Conservation (phyloP, 306 rosid genomes). For the Cercis canadensis region DNA sequence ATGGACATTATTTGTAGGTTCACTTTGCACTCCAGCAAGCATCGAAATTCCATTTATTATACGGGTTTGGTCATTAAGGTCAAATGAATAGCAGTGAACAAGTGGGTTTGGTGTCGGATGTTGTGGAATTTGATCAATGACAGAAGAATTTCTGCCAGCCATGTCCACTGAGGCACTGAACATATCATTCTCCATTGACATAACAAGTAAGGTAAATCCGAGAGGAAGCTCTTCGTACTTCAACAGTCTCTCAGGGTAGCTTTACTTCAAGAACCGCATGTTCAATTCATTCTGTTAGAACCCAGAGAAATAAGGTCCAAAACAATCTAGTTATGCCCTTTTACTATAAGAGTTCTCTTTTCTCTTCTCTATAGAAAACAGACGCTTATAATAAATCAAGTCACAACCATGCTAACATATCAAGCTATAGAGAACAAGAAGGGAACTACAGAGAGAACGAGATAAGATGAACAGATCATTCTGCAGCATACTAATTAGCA, state of each 20-base stretch:
- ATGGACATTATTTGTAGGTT: constrained; percentile 32
- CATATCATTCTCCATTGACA: constrained; percentile 54
- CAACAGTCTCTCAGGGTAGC: constrained; percentile 24
- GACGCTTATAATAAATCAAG: neutral
- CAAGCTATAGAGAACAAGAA: neutral
- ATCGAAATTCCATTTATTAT: constrained; percentile 52
- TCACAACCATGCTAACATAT: constrained; percentile 3
- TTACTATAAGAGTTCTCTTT: constrained; percentile 6
- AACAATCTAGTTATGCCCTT: constrained; percentile 1
- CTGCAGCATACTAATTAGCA: constrained; percentile 4
- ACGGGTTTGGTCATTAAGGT: constrained; percentile 52
- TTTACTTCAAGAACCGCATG: constrained; percentile 6
- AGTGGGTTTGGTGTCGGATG: constrained; percentile 52
- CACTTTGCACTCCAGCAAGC: constrained; percentile 47
- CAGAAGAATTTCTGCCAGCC: constrained; percentile 40
- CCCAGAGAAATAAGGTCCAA: neutral
- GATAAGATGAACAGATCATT: neutral
- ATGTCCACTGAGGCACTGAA: constrained; percentile 43
- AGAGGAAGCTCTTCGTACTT: constrained; percentile 12
- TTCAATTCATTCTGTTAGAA: neutral
- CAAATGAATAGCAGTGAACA: constrained; percentile 50
- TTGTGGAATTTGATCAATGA: constrained; percentile 48
- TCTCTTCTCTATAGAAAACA: neutral
- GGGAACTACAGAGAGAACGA: constrained; percentile 1
- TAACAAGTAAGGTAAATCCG: constrained; percentile 14